Evolutionary conservation across 768 basidiomycete genomes (phyloP).

Genomic region (Termitomyces sp.): DNA sequence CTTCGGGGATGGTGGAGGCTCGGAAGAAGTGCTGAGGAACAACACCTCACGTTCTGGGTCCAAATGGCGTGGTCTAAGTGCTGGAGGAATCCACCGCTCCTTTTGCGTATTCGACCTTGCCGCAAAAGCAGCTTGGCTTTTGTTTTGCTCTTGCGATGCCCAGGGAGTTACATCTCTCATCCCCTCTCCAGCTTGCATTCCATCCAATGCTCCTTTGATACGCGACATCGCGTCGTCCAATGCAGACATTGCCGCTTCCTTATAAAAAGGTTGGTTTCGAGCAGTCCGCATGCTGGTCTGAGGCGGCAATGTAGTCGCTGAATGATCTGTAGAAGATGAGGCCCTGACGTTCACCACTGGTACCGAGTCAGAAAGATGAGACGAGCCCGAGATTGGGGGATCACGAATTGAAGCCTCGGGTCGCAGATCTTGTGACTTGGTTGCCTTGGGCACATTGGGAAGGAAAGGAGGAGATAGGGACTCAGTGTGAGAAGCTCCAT

Average conservation of each 20-base stretch:
- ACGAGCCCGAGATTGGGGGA: not conserved
- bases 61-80: constrained; percentile 38
- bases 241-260: constrained; percentile 64
- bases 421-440: constrained; percentile 5
- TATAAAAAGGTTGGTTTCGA: constrained; percentile 43
- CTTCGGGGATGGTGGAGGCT: constrained; percentile 49
- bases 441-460: constrained; percentile 40
- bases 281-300: constrained; percentile 31
- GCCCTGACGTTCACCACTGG: not conserved
- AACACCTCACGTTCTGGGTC: constrained; percentile 42
- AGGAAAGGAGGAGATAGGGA: constrained; percentile 26
- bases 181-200: constrained; percentile 53
- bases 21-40: constrained; percentile 44
- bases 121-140: constrained; percentile 17
- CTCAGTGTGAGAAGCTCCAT: constrained; percentile 33
- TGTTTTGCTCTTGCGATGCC: constrained; percentile 22
- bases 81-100: constrained; percentile 61
- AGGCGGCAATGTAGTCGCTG: constrained; percentile 24
- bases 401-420: constrained; percentile 1
- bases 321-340: constrained; percentile 21
- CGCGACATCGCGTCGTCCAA: constrained; percentile 83
- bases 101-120: constrained; percentile 26
- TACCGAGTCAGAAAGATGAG: not conserved
- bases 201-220: constrained; percentile 77
- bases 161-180: constrained; percentile 27